phyloP scores from a whole-genome alignment of 371 early-diverging fungal genomes.

The Umbelopsis sp. region DNA sequence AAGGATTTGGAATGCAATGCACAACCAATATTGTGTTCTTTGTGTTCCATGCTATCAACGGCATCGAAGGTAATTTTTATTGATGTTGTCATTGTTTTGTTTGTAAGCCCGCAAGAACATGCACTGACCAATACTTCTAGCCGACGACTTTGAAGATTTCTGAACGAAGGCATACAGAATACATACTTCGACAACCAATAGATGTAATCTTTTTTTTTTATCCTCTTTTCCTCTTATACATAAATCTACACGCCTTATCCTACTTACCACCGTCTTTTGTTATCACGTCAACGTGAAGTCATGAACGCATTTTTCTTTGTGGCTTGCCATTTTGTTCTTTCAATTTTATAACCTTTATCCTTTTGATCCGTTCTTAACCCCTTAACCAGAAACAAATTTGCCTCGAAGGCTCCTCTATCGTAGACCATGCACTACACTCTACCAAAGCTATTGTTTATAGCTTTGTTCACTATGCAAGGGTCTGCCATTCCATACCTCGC shows the following conservation, averaged over 20 bases:
- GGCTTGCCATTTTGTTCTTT: not conserved
- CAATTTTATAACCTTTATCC: not conserved
- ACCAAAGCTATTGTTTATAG: slow-evolving; percentile 43
- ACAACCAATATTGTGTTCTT: slow-evolving; percentile 64
- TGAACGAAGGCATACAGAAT: not conserved
- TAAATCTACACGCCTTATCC: not conserved
- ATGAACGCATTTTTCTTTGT: not conserved
- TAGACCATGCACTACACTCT: slow-evolving; percentile 5
- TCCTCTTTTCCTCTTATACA: not conserved
- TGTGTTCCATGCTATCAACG: slow-evolving; percentile 57
- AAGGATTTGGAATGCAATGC: slow-evolving; percentile 75
- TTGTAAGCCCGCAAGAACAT: too few relatives aligned
- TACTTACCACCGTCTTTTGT: not conserved
- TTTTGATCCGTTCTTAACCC: not conserved
- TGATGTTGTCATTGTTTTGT: too few relatives aligned
- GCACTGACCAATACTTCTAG: not conserved
- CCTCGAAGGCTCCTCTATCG: not conserved
- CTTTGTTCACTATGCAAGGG: slow-evolving; percentile 38
- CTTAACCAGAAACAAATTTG: not conserved
- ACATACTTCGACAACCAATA: not conserved
- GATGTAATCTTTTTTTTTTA: not conserved
- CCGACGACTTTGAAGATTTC: slow-evolving; percentile 14
- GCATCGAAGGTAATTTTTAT: slow-evolving; percentile 45
- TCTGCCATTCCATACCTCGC: slow-evolving; percentile 46
- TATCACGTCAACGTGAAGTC: slow-evolving; percentile 17